Base-by-base conservation (phyloP, 768 basidiomycete genomes). In the Clitopilus hobsonii region DNA sequence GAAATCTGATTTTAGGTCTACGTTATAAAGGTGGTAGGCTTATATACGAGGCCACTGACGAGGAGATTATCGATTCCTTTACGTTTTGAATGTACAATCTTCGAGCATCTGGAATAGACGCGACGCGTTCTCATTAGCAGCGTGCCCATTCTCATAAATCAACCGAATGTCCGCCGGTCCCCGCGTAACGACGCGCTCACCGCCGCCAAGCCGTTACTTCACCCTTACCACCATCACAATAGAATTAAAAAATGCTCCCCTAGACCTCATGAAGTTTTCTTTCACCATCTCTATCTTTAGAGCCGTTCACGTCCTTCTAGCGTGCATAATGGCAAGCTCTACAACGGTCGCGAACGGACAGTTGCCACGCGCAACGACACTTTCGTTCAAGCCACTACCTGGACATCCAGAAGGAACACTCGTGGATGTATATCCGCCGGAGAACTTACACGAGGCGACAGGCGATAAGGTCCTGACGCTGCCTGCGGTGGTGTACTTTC, bases 401-500 rank as follows among this genome's bases (percentile, higher is more conserved):
- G 16, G 18, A 26, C n/a, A 30, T 5, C n/a, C 49, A 2, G 49
- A 50, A 26, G 29, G 26, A 7, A 27, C 16, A 11, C 23, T 30
- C 23, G 29, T 30, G 13, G 49, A 50, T 50, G 23, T 50, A 27
- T 50, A 27, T n/a, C 25, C 26, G 11, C 49, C 49, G 2, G 30
- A 56, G 65, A 28, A 60, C 27, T 28, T 61, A 60, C 65, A 72
- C 24, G 57, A 65, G 41, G 65, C 58, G 20, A 64, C 70, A 7
- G 69, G 74, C 50, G 32, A 45, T 20, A 26, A 22, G 16, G 49
- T 51, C 13, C 6, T 51, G n/a, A 51, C 49, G 14, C 56, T 70
- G 10, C 72, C 73, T 54, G 70, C 71, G 2, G 64, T 80, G 5
- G 58, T 79, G 16, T 81, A 76, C 60, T 77, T 74, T 54, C 78